These are phyloP conservation scores for Lineolata rhizophorae DNA, from an alignment of 495 filamentous ascomycete genomes.

Conservation along the genomic window DNA sequence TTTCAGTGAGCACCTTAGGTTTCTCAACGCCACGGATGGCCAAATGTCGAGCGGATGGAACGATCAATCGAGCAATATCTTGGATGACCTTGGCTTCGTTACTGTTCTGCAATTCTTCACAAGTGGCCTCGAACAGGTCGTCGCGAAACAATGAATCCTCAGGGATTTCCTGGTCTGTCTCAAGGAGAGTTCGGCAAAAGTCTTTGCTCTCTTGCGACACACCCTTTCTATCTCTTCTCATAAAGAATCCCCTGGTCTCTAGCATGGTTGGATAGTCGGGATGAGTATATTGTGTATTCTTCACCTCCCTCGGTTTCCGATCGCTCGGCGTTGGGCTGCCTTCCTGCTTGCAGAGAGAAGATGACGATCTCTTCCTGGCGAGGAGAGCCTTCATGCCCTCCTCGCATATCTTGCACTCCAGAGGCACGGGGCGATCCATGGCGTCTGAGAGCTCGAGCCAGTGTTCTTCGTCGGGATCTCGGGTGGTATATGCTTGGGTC, in stretches of 20 bases:
- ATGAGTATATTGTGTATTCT: conserved; percentile 20
- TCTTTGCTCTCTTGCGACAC: background rate
- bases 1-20: conserved; percentile 3
- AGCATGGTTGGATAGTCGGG: background rate
- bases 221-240: background rate
- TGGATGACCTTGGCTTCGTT: conserved; percentile 1
- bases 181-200: conserved; percentile 1
- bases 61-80: conserved; percentile 1
- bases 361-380: conserved; percentile 17
- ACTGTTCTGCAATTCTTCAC: background rate
- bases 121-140: conserved; percentile 1
- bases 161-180: background rate
- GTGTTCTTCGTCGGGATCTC: no score
- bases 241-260: conserved; percentile 1
- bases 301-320: conserved; percentile 17
- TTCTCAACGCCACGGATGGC: conserved; percentile 2
- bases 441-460: no score
- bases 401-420: conserved; percentile 10
- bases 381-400: conserved; percentile 10
- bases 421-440: no score
- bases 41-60: conserved; percentile 1
- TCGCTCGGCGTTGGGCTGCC: conserved; percentile 20
- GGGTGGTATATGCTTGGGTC: no score
- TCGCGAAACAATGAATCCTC: conserved; percentile 1
- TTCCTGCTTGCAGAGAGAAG: conserved; percentile 16